Conservation (phyloP, 345 rosid genomes). For the Combretum micranthum region DNA sequence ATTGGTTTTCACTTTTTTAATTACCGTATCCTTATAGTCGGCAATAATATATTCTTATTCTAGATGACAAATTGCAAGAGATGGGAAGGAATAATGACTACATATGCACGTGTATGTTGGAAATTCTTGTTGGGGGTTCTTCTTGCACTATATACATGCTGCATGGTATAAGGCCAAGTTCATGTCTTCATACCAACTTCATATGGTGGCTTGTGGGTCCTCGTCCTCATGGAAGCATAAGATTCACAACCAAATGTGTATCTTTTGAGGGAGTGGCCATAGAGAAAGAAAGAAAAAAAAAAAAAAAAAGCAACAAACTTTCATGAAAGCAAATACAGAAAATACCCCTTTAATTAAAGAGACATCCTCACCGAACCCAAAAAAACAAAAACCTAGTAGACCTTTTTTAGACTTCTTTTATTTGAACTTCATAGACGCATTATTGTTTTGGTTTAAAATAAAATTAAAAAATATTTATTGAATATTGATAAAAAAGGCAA, state of each 20-base stretch:
- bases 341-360: too few relatives aligned
- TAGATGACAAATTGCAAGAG: conserved; percentile 2
- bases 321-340: conserved; percentile 17
- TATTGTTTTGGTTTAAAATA: too few relatives aligned
- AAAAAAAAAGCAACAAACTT: conserved; percentile 20
- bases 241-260: conserved; percentile 30
- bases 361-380: not conserved
- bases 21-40: conserved; percentile 1
- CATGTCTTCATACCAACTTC: conserved; percentile 11
- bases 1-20: not conserved
- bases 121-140: conserved; percentile 5
- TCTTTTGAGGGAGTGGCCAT: conserved; percentile 42
- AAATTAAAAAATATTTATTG: too few relatives aligned
- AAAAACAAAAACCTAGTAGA: not conserved
- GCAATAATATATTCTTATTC: conserved; percentile 25
- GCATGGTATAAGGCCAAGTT: not conserved
- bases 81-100: conserved; percentile 2
- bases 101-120: conserved; percentile 8
- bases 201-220: conserved; percentile 42
- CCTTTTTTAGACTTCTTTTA: too few relatives aligned
- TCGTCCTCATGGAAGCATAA: conserved; percentile 37
- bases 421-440: too few relatives aligned
- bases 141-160: conserved; percentile 1
- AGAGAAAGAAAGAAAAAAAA: too few relatives aligned
- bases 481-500: too few relatives aligned